These are phyloP conservation scores for Fagopyrum tataricum DNA, from an alignment of 148 eudicot species.

Conservation along the genomic window DNA sequence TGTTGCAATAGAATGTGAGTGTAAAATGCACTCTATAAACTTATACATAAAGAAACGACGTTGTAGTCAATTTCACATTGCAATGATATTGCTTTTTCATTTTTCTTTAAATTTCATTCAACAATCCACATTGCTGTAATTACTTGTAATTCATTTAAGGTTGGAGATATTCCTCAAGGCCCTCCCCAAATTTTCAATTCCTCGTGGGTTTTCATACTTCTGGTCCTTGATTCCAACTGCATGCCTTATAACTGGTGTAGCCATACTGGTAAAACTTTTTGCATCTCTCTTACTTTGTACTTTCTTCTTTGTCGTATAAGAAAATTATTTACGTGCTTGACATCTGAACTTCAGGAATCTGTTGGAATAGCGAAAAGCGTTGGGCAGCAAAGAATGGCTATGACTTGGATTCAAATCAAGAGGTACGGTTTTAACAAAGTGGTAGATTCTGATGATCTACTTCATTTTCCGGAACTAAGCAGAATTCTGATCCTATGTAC, in stretches of 20 bases:
- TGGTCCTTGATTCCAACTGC: constrained; percentile 84
- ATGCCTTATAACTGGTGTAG: constrained; percentile 87
- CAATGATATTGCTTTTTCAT: not conserved
- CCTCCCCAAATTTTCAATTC: constrained; percentile 76
- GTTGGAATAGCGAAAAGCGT: constrained; percentile 98
- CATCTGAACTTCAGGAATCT: constrained; percentile 56
- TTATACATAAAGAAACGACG: not conserved
- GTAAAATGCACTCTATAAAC: not conserved
- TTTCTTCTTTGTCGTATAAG: constrained; percentile 7
- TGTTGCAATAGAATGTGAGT: not conserved
- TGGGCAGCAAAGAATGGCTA: constrained; percentile 97
- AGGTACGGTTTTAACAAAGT: constrained; percentile 39
- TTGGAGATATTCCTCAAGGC: constrained; percentile 95
- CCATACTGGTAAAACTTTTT: constrained; percentile 62
- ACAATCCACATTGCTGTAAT: not conserved
- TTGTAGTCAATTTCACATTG: not conserved
- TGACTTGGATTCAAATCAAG: constrained; percentile 93
- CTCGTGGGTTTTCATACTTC: constrained; percentile 57
- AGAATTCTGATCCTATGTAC: too few species aligned
- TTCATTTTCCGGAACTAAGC: not conserved
- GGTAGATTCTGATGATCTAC: not conserved
- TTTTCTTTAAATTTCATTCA: not conserved
- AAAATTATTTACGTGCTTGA: constrained; percentile 7
- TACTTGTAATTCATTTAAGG: constrained; percentile 42
- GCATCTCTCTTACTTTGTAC: constrained; percentile 9